Evolutionary conservation across 805 yeast species (phyloP), one percentile per base, ranked within the genome.

Genomic region (Pichia paraexigua): DNA sequence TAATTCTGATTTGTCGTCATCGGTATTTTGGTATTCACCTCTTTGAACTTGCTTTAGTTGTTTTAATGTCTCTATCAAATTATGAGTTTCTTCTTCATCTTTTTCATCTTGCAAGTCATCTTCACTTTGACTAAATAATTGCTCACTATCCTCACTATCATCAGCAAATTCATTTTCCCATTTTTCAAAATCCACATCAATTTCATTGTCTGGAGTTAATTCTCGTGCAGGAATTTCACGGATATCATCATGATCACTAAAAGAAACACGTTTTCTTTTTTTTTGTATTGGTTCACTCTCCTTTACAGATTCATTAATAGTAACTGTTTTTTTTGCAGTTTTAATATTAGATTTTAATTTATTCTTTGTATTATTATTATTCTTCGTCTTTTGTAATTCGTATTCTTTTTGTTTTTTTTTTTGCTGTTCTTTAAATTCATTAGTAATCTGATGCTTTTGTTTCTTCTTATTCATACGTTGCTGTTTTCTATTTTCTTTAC

Each of bases 401-500:
- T 3, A 25, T 51, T 39, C 43, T 40, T 41, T 15, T 41, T 32
- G 24, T 2, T 15, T 39, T 17, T 15, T 27, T 18, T 51, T 52
- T 12, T 37, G 28, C 32, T 41, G 41, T 12, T 39, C 42, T 28
- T 51, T 46, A 7, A 43, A 37, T 22, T 52, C 46, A 13, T 28
- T 21, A 13, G 45, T 48, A 12, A 25, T 45, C n/a, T 35, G 11
- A 44, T 50, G 45, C 28, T 49, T 56, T 52, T 67, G 61, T 32
- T 62, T 66, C 51, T 71, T 71, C 57, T 70, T 71, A 15, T 57
- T 55, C 30, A 56, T 51, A 41, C 75, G 63, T 45, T 71, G 71
- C 45, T 66, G 65, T 48, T 69, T 71, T 51, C 77, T 63, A 52
- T 58, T 62, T 30, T 72, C 75, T 51, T 72, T 73, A 46, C 76